phyloP scores from a whole-genome alignment of 768 basidiomycete species.

The Serendipita vermifera region DNA sequence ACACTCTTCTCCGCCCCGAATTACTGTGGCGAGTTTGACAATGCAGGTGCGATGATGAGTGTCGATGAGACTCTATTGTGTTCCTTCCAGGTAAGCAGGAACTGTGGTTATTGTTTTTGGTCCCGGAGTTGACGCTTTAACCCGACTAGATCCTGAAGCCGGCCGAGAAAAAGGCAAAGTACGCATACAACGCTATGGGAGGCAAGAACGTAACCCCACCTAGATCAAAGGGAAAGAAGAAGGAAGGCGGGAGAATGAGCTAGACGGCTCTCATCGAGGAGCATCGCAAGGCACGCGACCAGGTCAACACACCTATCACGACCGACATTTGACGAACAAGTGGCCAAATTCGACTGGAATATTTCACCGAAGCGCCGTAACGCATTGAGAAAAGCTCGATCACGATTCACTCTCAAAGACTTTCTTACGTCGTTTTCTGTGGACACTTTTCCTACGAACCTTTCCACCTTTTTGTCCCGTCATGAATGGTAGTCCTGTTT shows the following conservation, averaged over 20 bases:
- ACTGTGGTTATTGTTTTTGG: not conserved
- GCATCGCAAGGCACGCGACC: too few relatives aligned
- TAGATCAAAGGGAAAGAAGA: not conserved
- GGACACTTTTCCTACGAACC: too few relatives aligned
- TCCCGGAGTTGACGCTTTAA: not conserved
- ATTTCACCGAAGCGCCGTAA: too few relatives aligned
- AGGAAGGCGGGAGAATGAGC: slow-evolving; percentile 4
- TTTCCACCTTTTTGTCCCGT: too few relatives aligned
- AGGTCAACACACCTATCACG: too few relatives aligned
- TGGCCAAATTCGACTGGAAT: too few relatives aligned
- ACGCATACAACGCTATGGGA: slow-evolving; percentile 15
- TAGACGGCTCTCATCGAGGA: slow-evolving; percentile 5
- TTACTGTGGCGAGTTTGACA: slow-evolving; percentile 95
- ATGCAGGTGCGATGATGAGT: slow-evolving; percentile 99
- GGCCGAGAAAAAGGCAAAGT: slow-evolving; percentile 93
- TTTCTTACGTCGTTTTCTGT: too few relatives aligned
- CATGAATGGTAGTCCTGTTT: too few relatives aligned
- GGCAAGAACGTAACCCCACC: slow-evolving; percentile 15
- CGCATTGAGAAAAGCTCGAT: too few relatives aligned
- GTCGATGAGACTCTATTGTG: slow-evolving; percentile 95
- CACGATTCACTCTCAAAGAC: too few relatives aligned
- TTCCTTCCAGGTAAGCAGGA: slow-evolving; percentile 94
- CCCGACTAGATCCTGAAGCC: slow-evolving; percentile 83
- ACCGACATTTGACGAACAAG: too few relatives aligned
- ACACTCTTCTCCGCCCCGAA: slow-evolving; percentile 95